Percentiles rank a stretch among this genome's conserved stretches.
phyloP scores from a whole-genome alignment of 1,284 basidiomycete species.

The Sanguinoderma infundibulare region DNA sequence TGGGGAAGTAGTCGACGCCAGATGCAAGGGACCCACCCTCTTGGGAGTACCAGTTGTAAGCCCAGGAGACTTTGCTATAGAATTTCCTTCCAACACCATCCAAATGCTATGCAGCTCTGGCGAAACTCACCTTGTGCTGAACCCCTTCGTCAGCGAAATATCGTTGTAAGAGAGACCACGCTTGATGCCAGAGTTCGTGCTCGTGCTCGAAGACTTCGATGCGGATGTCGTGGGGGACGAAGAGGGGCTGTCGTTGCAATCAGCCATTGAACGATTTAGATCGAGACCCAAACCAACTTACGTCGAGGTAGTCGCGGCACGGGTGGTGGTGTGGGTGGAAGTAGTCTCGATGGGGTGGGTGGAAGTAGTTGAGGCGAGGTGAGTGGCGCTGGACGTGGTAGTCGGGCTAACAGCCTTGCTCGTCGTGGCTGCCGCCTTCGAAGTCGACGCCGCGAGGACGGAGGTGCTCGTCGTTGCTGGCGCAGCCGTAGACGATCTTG shows the following conservation, averaged over 20 bases:
- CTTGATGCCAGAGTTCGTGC: slow-evolving; percentile 26
- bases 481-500: slow-evolving; percentile 28
- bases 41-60: slow-evolving; percentile 35
- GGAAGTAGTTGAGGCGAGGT: neutral
- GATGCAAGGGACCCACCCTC: slow-evolving; percentile 26
- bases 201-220: neutral
- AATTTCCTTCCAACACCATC: neutral
- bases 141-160: slow-evolving; percentile 26
- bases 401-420: neutral
- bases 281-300: neutral
- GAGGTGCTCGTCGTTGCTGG: neutral
- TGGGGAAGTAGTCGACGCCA: slow-evolving; percentile 32
- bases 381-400: neutral
- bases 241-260: neutral
- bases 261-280: neutral
- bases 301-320: neutral
- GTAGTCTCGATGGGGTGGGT: no score
- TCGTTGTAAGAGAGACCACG: slow-evolving; percentile 38
- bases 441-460: neutral
- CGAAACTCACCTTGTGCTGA: slow-evolving; percentile 27
- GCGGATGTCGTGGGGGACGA: neutral
- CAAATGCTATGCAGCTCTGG: neutral
- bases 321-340: slow-evolving; percentile 1
- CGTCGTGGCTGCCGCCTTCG: neutral
- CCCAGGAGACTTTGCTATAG: slow-evolving; percentile 30